Evolutionary conservation across 495 filamentous ascomycete species (phyloP).

Genomic region (Niebla homalea): DNA sequence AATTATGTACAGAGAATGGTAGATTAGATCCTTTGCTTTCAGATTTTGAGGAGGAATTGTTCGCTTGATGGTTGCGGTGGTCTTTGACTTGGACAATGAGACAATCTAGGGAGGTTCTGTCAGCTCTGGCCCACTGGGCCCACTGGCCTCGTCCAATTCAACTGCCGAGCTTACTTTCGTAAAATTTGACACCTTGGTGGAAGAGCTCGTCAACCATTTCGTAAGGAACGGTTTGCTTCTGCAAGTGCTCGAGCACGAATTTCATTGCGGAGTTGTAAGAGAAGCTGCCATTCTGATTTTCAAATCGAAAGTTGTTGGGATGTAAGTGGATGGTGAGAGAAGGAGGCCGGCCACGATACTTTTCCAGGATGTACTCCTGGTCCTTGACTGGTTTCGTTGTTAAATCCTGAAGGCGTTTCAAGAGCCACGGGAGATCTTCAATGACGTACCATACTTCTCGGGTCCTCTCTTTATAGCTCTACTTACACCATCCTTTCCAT

Average conservation of each 20-base stretch:
- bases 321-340: conserved; percentile 81
- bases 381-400: conserved; percentile 41
- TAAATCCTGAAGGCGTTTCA: neutral
- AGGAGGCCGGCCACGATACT: conserved; percentile 60
- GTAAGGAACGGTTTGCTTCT: conserved; percentile 51
- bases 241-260: conserved; percentile 66
- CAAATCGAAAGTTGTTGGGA: conserved; percentile 77
- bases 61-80: conserved; percentile 55
- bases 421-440: neutral
- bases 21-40: conserved; percentile 44
- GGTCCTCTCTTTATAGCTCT: conserved; percentile 27
- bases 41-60: conserved; percentile 34
- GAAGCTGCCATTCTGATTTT: conserved; percentile 86
- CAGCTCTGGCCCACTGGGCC: neutral
- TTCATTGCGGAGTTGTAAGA: conserved; percentile 84
- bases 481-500: conserved; percentile 29
- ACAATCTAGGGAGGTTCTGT: conserved; percentile 43
- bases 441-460: conserved; percentile 36
- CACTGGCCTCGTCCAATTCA: neutral
- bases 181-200: conserved; percentile 60
- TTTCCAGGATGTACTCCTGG: conserved; percentile 65
- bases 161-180: conserved; percentile 52
- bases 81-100: conserved; percentile 87
- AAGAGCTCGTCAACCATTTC: conserved; percentile 61
- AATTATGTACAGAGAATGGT: conserved; percentile 81